phyloP scores from a whole-genome alignment of 192 early-diverging fungal species.

The Linnemannia elongata region DNA sequence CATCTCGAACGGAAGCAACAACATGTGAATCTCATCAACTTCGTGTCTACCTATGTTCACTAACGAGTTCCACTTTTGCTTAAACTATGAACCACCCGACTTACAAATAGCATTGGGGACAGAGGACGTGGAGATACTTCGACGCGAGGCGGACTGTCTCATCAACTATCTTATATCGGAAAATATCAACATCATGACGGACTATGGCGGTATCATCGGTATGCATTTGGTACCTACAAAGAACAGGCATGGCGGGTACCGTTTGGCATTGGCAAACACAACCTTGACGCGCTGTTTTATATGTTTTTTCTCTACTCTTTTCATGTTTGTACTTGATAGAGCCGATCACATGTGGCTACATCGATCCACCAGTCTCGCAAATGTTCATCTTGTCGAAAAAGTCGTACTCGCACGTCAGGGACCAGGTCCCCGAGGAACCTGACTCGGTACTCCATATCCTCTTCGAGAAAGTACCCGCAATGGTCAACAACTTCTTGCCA shows the following conservation, averaged over 20 bases:
- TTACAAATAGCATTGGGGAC: background rate
- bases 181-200: slow-evolving; percentile 38
- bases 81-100: background rate
- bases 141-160: slow-evolving; percentile 35
- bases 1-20: background rate
- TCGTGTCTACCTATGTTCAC: background rate
- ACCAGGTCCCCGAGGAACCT: slow-evolving; percentile 41
- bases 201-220: slow-evolving; percentile 49
- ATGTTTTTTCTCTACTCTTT: too few relatives aligned
- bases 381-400: slow-evolving; percentile 46
- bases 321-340: slow-evolving; percentile 11
- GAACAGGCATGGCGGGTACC: background rate
- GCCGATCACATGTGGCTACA: slow-evolving; percentile 47
- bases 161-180: slow-evolving; percentile 50
- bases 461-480: slow-evolving; percentile 27
- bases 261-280: background rate
- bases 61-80: background rate
- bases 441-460: slow-evolving; percentile 37
- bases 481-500: slow-evolving; percentile 30
- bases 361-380: slow-evolving; percentile 40
- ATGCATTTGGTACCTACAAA: background rate
- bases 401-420: slow-evolving; percentile 32
- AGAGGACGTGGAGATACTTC: slow-evolving; percentile 27
- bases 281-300: background rate
- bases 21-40: background rate